Conservation (phyloP, 2,329 filamentous ascomycete genomes). For the Sporothrix mexicana region DNA sequence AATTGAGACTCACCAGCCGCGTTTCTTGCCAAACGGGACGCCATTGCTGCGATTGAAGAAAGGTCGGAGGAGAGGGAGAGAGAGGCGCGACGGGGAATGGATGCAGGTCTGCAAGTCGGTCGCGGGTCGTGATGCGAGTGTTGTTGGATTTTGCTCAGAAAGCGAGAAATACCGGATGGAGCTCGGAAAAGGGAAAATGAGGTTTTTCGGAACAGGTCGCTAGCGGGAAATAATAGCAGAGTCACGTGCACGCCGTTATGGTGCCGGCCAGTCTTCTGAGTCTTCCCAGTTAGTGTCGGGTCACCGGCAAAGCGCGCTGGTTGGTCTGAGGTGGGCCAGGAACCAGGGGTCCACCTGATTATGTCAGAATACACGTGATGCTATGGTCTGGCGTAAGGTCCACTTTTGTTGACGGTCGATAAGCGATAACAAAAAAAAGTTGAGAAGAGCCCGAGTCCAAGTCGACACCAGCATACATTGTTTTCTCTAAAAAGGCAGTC, state of each 20-base stretch:
- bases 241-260: conserved; percentile 30
- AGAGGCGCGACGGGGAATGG: conserved; percentile 36
- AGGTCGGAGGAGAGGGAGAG: conserved; percentile 44
- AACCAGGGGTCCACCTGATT: background rate
- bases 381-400: background rate
- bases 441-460: background rate
- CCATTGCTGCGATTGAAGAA: conserved; percentile 79
- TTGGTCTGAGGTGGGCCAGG: background rate
- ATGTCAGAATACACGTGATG: conserved; percentile 9
- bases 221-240: conserved; percentile 32
- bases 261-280: background rate
- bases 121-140: conserved; percentile 25
- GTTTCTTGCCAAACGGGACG: conserved; percentile 95
- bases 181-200: conserved; percentile 44
- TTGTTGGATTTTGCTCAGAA: conserved; percentile 28
- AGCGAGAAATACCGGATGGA: conserved; percentile 34
- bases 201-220: conserved; percentile 50
- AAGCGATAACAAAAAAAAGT: conserved; percentile 32
- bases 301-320: conserved; percentile 23
- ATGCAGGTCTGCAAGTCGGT: conserved; percentile 19
- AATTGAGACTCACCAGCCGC: conserved; percentile 75
- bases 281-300: background rate
- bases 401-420: background rate
- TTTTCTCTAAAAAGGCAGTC: background rate
- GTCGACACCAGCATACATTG: background rate